Evolutionary conservation across 176 grass and related monocot species (phyloP), one percentile per base, ranked within the genome.

Genomic region (Oryza officinalis): DNA sequence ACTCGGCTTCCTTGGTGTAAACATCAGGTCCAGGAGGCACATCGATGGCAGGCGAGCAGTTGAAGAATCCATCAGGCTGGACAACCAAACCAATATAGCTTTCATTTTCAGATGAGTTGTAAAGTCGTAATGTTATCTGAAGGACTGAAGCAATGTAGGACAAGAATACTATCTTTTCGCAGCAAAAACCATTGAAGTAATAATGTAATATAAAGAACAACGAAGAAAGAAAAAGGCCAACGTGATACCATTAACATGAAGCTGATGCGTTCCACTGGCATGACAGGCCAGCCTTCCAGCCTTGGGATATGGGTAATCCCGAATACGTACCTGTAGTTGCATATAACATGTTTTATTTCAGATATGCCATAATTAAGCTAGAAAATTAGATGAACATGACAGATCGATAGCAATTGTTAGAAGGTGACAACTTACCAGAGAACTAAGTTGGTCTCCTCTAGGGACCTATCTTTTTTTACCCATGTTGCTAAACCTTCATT

Each of bases 261-360:
- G 33, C 93, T 90, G 31, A 92, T 89, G 31, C 57, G 93, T 83
- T 96, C 93, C 66, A 90, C 94, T 2, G 91, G 94, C 94, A 96
- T 96, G 78, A 96, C 94, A 52, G 94, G 91, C 94, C 94, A 96
- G 64, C 93, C 94, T 85, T 96, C 91, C 67, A 96, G 64, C 70
- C 94, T 90, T 4, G 91, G 91, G 79, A 96, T 96, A 75, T 96
- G 94, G 59, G 88, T 93, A 44, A 89, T 50, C 70, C 91, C 88
- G 26, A 93, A 96, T 6, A 96, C 47, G 22, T 96, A 96, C 93
- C 93, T 96, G 70, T 63, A 64, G 17, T 46, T 49, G 10, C 8
- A 14, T n/a, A 68, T 27, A 63, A 73, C 38, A 85, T 17, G 59
- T 69, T 86, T 26, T 43, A 45, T 2, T n/a, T n/a, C 18, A 45